A percentile compares a stretch with the other conserved stretches of the same genome.
These are phyloP conservation scores for Geranium brycei DNA, from an alignment of 345 rosid genomes.

Conservation along the genomic window DNA sequence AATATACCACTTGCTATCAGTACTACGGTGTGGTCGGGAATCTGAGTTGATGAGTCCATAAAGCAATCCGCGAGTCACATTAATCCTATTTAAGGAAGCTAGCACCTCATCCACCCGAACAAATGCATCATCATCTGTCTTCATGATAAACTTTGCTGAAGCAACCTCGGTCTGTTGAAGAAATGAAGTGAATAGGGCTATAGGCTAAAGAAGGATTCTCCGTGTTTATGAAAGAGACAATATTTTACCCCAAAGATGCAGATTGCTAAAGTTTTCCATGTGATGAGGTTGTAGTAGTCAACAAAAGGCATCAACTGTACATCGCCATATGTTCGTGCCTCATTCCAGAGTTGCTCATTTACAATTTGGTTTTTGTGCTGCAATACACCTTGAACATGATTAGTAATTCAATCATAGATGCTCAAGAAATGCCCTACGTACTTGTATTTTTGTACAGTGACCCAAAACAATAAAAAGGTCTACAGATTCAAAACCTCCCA, in stretches of 20 bases:
- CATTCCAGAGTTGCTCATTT: conserved; percentile 87
- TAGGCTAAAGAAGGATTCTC: conserved; percentile 13
- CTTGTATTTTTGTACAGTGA: no score
- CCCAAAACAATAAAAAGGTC: no score
- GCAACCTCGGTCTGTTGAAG: conserved; percentile 55
- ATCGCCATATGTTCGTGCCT: conserved; percentile 72
- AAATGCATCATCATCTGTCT: conserved; percentile 98
- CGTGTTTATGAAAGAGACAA: conserved; percentile 11
- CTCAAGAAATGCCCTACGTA: background rate
- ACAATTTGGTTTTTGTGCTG: conserved; percentile 93
- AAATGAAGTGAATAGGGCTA: conserved; percentile 18
- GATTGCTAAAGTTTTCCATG: conserved; percentile 93
- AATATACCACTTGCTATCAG: conserved; percentile 94
- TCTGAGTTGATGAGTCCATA: conserved; percentile 82
- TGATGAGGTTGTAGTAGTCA: conserved; percentile 89
- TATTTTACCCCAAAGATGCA: conserved; percentile 85
- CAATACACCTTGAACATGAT: conserved; percentile 18
- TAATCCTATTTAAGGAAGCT: conserved; percentile 45
- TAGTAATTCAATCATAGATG: conserved; percentile 10
- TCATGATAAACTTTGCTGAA: conserved; percentile 78
- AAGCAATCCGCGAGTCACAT: conserved; percentile 52
- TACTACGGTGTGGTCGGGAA: conserved; percentile 67
- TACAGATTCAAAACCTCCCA: no score
- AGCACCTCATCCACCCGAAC: conserved; percentile 85
- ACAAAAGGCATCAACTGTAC: conserved; percentile 96